Evolutionary conservation across 345 rosid genomes (phyloP).

Genomic region (Cardamine resedifolia): DNA sequence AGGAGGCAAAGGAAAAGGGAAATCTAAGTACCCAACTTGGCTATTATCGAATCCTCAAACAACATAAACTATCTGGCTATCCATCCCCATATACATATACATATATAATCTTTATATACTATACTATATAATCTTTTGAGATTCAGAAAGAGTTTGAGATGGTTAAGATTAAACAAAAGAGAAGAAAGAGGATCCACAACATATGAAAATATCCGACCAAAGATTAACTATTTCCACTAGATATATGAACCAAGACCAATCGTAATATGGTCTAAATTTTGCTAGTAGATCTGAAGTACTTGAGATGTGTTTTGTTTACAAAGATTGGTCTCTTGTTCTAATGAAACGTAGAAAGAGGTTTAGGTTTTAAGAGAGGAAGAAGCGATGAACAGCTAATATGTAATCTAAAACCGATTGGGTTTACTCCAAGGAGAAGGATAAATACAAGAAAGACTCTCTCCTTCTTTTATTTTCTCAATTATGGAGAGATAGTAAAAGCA

Average conservation of each 20-base stretch:
- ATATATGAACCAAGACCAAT: constrained; percentile 4
- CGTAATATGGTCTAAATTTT: constrained; percentile 5
- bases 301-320: constrained; percentile 6
- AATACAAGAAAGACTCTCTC: constrained; percentile 27
- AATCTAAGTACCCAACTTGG: constrained; percentile 35
- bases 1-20: constrained; percentile 35
- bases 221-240: constrained; percentile 7
- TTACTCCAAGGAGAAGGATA: constrained; percentile 33
- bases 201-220: constrained; percentile 30
- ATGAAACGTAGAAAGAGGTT: constrained; percentile 17
- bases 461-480: constrained; percentile 9
- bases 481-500: constrained; percentile 22
- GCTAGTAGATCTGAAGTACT: constrained; percentile 21
- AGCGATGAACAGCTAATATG: constrained; percentile 35
- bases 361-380: constrained; percentile 17
- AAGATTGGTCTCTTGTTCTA: constrained; percentile 26
- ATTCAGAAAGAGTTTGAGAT: constrained; percentile 22
- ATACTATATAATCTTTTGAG: not conserved
- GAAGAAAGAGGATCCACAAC: constrained; percentile 16
- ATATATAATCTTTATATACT: constrained; percentile 1
- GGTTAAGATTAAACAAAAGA: not conserved
- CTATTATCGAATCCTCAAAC: constrained; percentile 36
- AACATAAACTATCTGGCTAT: constrained; percentile 41
- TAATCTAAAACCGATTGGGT: constrained; percentile 38
- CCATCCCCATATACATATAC: constrained; percentile 15